Conservation (phyloP, 768 basidiomycete genomes). For the Leccinum incarnatum region DNA sequence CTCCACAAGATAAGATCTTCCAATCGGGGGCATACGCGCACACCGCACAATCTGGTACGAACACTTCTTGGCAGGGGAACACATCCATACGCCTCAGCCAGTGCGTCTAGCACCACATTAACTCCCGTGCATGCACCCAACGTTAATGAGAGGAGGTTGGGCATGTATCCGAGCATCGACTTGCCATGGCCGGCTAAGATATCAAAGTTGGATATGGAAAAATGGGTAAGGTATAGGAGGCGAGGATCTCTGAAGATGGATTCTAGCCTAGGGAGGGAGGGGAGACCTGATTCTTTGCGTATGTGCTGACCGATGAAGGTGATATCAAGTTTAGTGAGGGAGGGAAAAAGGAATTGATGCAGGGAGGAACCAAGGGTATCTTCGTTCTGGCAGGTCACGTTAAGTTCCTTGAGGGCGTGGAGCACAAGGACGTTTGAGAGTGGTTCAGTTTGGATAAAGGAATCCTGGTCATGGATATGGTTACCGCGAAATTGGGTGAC, state of each 20-base stretch:
- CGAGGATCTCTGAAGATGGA: constrained; percentile 57
- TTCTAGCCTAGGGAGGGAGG: constrained; percentile 47
- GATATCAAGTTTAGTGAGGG: constrained; percentile 44
- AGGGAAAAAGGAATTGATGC: constrained; percentile 44
- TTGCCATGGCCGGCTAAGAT: constrained; percentile 39
- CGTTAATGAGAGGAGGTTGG: constrained; percentile 45
- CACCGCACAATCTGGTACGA: constrained; percentile 29
- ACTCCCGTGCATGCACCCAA: constrained; percentile 47
- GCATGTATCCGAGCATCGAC: constrained; percentile 51
- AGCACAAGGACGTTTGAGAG: constrained; percentile 29
- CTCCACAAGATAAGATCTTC: constrained; percentile 52
- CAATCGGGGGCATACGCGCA: constrained; percentile 49
- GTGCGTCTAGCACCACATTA: constrained; percentile 37
- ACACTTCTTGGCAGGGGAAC: constrained; percentile 12
- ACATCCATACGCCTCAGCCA: constrained; percentile 38
- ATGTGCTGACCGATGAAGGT: constrained; percentile 34
- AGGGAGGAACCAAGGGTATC: constrained; percentile 39
- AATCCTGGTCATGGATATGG: constrained; percentile 28
- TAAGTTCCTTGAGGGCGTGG: constrained; percentile 39
- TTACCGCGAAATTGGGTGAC: constrained; percentile 30
- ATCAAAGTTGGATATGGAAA: constrained; percentile 48
- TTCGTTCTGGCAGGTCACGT: constrained; percentile 40
- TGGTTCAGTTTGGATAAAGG: constrained; percentile 28
- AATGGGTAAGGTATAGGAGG: constrained; percentile 46
- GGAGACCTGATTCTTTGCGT: constrained; percentile 23